These are phyloP conservation scores for Saccharomyces mikatae DNA, from an alignment of 805 yeast species.

Conservation along the genomic window DNA sequence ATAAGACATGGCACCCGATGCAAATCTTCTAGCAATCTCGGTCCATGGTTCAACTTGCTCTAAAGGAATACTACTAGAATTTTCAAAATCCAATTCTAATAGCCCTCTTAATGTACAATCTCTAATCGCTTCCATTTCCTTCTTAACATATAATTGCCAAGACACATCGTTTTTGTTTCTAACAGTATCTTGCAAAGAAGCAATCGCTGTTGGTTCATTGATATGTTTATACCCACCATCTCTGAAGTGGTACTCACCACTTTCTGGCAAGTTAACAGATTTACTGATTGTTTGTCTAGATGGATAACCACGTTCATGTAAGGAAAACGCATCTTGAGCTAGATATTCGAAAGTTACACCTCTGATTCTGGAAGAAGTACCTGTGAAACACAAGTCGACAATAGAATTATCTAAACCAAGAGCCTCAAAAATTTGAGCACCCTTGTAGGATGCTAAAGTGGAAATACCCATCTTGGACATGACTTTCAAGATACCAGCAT, in stretches of 20 bases:
- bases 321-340: constrained; percentile 91
- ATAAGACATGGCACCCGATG: constrained; percentile 99
- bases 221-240: constrained; percentile 97
- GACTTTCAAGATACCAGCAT: constrained; percentile 88
- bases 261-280: constrained; percentile 67
- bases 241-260: constrained; percentile 98
- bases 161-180: constrained; percentile 92
- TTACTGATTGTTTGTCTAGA: constrained; percentile 62
- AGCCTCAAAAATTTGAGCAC: constrained; percentile 97
- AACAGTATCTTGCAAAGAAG: constrained; percentile 95
- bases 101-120: constrained; percentile 92
- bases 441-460: constrained; percentile 95
- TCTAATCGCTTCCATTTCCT: constrained; percentile 84
- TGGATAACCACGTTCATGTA: constrained; percentile 91
- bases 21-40: constrained; percentile 92
- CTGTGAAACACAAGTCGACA: constrained; percentile 90
- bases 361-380: constrained; percentile 93
- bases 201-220: constrained; percentile 91
- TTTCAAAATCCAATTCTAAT: constrained; percentile 78
- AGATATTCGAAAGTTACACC: constrained; percentile 94
- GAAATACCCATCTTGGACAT: constrained; percentile 99
- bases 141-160: constrained; percentile 79
- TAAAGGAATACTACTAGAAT: constrained; percentile 69
- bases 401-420: constrained; percentile 93
- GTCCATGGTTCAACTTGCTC: constrained; percentile 99